Percentiles rank a stretch among this genome's conserved stretches.
phyloP scores from a whole-genome alignment of 306 rosid species.

The Lotus japonicus region DNA sequence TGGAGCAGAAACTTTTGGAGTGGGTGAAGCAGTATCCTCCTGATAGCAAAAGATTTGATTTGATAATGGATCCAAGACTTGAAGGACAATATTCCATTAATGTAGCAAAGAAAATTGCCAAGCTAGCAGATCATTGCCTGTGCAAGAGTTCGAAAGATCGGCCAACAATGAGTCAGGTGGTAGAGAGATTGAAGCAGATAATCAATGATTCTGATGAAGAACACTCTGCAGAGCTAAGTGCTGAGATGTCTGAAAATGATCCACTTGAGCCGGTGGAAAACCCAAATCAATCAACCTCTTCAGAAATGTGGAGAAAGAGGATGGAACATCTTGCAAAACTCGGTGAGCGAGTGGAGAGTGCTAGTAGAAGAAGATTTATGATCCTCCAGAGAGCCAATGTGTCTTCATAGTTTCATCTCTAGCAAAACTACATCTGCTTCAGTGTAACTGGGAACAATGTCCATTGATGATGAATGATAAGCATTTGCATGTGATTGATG shows the following conservation, averaged over 20 bases:
- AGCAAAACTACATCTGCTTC: background rate
- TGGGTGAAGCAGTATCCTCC: slow-evolving; percentile 73
- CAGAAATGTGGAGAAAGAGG: slow-evolving; percentile 60
- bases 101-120: slow-evolving; percentile 43
- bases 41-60: slow-evolving; percentile 44
- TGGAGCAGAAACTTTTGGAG: slow-evolving; percentile 71
- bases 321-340: slow-evolving; percentile 82
- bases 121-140: slow-evolving; percentile 61
- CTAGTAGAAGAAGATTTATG: slow-evolving; percentile 61
- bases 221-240: slow-evolving; percentile 22
- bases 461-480: background rate
- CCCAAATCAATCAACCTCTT: slow-evolving; percentile 8
- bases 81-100: slow-evolving; percentile 39
- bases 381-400: slow-evolving; percentile 58
- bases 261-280: slow-evolving; percentile 23
- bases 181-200: slow-evolving; percentile 55
- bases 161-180: slow-evolving; percentile 64
- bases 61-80: slow-evolving; percentile 64
- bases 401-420: slow-evolving; percentile 8
- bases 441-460: background rate
- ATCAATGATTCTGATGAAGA: slow-evolving; percentile 35
- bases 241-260: slow-evolving; percentile 25
- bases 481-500: background rate
- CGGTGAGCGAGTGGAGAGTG: slow-evolving; percentile 66
- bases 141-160: slow-evolving; percentile 62